Base-by-base conservation (phyloP, 805 yeast species). In the Candida morakotiae region DNA sequence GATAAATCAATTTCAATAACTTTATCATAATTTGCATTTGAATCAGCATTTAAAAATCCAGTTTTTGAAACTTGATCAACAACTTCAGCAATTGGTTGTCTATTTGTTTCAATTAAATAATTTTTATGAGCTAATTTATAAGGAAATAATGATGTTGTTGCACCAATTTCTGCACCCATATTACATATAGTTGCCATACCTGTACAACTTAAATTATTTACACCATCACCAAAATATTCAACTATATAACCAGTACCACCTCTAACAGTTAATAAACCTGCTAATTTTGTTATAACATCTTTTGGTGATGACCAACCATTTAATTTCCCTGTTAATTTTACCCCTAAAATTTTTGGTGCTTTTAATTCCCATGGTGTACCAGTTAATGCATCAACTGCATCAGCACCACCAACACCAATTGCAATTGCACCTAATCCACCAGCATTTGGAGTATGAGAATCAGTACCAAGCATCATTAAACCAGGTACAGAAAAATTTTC, bases 141-240 rank as follows among this genome's bases (percentile, higher is more conserved):
- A 45, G 98, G 98, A 87, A 93, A 93, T 40, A 87, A 79, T 17
- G 98, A 91, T 30, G 98, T 93, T 26, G 98, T 93, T 30, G 98
- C 98, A 65, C 98, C 98, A 41, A 93, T 88, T 69, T 93, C 98
- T 38, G 98, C 98, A 61, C 98, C 98, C 98, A 93, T 93, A 67
- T 93, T 93, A 77, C 98, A 91, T 62, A 93, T 91, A 43, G 98
- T 93, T 44, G 95, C 98, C 98, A 93, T 93, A 71, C 98, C 98
- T 24, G 98, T 93, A 71, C 96, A 87, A 17, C 95, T 83, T 54
- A 93, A 77, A 38, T 83, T 70, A 44, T 81, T 71, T 31, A 88
- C 95, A 69, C 98, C 98, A 38, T 81, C 87, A 58, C 98, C 98
- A 57, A 87, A 91, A 71, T 93, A 93, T 70, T 93, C 98, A 36